A percentile compares a stretch with the other conserved stretches of the same genome.
Conservation (phyloP, 257 asterid species). For the Ehretia macrophylla region DNA sequence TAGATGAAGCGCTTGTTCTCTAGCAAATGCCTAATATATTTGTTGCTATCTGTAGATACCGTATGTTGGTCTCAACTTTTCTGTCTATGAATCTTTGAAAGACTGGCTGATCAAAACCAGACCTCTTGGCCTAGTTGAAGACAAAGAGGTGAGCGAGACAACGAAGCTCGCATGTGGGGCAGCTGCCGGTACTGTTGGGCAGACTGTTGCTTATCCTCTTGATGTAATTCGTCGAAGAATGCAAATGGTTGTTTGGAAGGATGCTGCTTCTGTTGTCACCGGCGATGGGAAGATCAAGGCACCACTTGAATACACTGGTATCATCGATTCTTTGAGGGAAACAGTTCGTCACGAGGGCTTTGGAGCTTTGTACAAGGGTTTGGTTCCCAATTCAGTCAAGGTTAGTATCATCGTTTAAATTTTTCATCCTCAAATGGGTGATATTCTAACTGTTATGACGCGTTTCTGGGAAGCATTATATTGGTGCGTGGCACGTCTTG, state of each 20-base stretch:
- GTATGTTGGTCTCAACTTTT: conserved; percentile 91
- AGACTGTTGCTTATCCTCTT: conserved; percentile 92
- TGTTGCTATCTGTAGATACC: conserved; percentile 54
- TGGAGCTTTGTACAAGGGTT: conserved; percentile 86
- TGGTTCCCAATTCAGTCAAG: conserved; percentile 95
- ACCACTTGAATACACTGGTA: conserved; percentile 69
- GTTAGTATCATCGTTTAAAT: conserved; percentile 32
- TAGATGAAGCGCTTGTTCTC: background rate
- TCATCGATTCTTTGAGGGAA: conserved; percentile 87
- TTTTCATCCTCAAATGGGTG: background rate
- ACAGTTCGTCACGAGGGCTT: conserved; percentile 78
- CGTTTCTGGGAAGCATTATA: too few relatives aligned
- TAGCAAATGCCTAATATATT: background rate
- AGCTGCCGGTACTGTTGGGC: conserved; percentile 90
- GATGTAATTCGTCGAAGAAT: conserved; percentile 92
- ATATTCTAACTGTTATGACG: too few relatives aligned
- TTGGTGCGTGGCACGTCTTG: too few relatives aligned
- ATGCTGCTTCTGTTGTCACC: conserved; percentile 62
- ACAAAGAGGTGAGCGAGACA: conserved; percentile 65
- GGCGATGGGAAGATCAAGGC: conserved; percentile 74
- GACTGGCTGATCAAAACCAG: conserved; percentile 68
- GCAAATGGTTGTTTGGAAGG: conserved; percentile 97
- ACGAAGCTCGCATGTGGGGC: conserved; percentile 93
- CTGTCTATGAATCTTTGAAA: conserved; percentile 89
- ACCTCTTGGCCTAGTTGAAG: conserved; percentile 60